Conservation (phyloP, 805 yeast genomes). For the Candida ficus region DNA sequence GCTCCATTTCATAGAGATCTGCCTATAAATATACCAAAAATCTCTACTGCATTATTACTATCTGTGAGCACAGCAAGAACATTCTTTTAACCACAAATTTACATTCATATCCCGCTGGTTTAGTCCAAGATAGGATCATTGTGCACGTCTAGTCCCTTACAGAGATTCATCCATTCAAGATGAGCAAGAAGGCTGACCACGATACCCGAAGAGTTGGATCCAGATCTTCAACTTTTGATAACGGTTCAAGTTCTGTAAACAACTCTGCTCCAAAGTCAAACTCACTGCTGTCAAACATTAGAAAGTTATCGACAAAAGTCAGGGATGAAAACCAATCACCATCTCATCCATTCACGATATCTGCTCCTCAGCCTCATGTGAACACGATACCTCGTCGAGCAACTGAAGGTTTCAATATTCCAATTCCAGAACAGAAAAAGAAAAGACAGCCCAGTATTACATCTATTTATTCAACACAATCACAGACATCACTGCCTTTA, state of each 20-base stretch:
- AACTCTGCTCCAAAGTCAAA: not conserved
- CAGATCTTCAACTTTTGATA: constrained; percentile 5
- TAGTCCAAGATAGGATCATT: no score
- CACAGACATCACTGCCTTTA: constrained; percentile 23
- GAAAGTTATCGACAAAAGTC: constrained; percentile 21
- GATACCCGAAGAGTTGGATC: constrained; percentile 8
- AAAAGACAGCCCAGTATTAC: constrained; percentile 23
- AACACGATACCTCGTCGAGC: constrained; percentile 1
- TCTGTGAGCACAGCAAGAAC: no score
- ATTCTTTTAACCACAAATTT: no score
- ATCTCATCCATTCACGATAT: constrained; percentile 7
- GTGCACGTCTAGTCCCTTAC: no score
- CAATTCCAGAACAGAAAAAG: constrained; percentile 6
- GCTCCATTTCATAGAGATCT: no score
- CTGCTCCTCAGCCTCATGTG: constrained; percentile 20
- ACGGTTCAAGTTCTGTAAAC: constrained; percentile 9
- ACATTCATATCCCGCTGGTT: no score
- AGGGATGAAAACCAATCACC: constrained; percentile 10
- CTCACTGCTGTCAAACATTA: constrained; percentile 24
- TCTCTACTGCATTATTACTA: no score
- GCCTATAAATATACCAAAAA: no score
- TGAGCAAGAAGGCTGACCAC: constrained; percentile 9
- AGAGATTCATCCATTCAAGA: not conserved
- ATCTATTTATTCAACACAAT: constrained; percentile 20
- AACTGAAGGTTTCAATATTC: not conserved